Percentiles rank a stretch among this genome's conserved stretches.
These are phyloP conservation scores for Pseudogymnoascus sp. DNA, from an alignment of 2,329 filamentous ascomycete genomes.

Conservation along the genomic window DNA sequence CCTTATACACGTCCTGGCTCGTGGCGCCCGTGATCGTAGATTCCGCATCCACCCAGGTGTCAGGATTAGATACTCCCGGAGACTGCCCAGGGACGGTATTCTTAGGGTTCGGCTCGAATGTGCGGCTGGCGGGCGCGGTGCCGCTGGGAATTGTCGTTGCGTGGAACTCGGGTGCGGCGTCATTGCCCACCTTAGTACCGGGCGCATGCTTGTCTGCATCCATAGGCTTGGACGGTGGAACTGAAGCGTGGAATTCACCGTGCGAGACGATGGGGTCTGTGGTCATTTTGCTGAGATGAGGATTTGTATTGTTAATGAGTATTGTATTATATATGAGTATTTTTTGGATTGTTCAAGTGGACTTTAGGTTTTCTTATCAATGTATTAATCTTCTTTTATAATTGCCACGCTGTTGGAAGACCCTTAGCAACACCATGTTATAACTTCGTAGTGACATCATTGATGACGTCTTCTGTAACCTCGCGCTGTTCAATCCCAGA, in stretches of 20 bases:
- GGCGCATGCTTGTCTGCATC: constrained; percentile 49
- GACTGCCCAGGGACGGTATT: background rate
- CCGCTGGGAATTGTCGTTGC: constrained; percentile 53
- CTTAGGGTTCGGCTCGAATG: background rate
- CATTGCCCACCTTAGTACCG: constrained; percentile 51
- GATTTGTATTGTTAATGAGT: background rate
- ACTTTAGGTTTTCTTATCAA: background rate
- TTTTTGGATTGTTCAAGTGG: background rate
- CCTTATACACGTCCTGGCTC: background rate
- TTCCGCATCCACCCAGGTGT: background rate
- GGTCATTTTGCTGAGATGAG: background rate
- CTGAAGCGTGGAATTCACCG: constrained; percentile 46
- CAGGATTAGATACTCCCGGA: background rate
- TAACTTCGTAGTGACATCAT: background rate
- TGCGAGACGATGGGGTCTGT: constrained; percentile 44
- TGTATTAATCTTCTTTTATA: background rate
- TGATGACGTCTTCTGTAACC: background rate
- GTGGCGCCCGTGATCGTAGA: background rate
- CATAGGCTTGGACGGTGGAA: constrained; percentile 43
- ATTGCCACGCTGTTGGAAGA: background rate
- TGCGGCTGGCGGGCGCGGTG: constrained; percentile 43
- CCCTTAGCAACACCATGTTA: background rate
- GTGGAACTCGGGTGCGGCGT: constrained; percentile 53
- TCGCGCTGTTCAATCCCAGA: background rate
- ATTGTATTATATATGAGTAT: background rate